phyloP scores from a whole-genome alignment of 306 rosid genomes.

The Casuarina glauca region DNA sequence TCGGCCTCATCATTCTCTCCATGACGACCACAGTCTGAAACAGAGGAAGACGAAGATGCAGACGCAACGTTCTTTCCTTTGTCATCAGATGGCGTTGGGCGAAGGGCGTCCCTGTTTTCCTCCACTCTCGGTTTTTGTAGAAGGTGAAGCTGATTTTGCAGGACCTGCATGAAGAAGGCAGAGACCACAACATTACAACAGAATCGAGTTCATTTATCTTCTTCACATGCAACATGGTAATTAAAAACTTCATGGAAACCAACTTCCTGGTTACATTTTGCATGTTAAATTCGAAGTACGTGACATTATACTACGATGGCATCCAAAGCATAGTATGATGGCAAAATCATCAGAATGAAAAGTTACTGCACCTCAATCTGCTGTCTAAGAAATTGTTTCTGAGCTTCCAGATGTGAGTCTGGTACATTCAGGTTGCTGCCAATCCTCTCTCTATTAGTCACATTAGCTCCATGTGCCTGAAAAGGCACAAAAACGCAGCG shows the following conservation, averaged over 20 bases:
- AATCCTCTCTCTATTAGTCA: constrained; percentile 43
- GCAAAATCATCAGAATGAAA: not conserved
- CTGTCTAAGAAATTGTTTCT: constrained; percentile 47
- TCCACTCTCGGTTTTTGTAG: constrained; percentile 45
- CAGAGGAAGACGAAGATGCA: constrained; percentile 38
- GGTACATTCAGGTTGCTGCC: constrained; percentile 40
- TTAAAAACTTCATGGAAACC: not conserved
- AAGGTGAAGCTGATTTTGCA: constrained; percentile 62
- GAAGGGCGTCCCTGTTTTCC: constrained; percentile 26
- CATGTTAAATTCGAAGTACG: not conserved
- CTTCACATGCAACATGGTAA: not conserved
- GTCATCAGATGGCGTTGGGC: constrained; percentile 39
- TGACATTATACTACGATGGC: not conserved
- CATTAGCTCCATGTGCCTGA: constrained; percentile 29
- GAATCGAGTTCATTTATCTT: not conserved
- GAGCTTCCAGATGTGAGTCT: constrained; percentile 58
- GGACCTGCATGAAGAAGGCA: constrained; percentile 37
- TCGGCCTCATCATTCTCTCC: constrained; percentile 23
- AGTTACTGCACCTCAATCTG: constrained; percentile 68
- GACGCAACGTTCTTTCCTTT: constrained; percentile 55
- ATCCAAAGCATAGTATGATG: not conserved
- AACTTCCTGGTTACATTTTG: not conserved
- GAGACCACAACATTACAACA: not conserved
- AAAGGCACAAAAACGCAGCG: constrained; percentile 47
- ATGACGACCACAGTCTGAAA: constrained; percentile 22